Conservation (phyloP, 352 stramenopile genomes). For the Phytophthora tentaculata region DNA sequence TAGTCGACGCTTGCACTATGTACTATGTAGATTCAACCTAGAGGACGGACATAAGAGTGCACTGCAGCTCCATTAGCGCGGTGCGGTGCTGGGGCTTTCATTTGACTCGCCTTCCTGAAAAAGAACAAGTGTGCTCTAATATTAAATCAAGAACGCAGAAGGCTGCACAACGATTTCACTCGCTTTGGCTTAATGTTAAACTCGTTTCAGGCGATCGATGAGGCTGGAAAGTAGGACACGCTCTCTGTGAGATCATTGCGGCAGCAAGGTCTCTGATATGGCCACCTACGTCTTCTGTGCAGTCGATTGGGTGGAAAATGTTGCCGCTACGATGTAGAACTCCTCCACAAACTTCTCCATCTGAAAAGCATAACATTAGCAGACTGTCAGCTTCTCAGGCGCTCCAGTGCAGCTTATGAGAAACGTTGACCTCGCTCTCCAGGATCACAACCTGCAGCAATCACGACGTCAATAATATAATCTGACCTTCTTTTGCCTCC, state of each 20-base stretch:
- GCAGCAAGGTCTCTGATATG: neutral
- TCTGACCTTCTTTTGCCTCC: neutral
- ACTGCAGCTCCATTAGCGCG: constrained; percentile 22
- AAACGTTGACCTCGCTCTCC: constrained; percentile 29
- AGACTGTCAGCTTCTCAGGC: constrained; percentile 3
- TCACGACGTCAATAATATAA: neutral
- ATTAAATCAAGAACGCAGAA: constrained; percentile 30
- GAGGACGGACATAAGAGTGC: constrained; percentile 8
- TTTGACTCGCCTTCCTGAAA: constrained; percentile 13
- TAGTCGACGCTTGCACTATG: constrained; percentile 9
- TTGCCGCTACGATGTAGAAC: constrained; percentile 63
- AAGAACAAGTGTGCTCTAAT: constrained; percentile 26
- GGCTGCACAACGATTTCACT: constrained; percentile 6
- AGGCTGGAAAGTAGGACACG: constrained; percentile 6
- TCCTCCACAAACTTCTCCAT: constrained; percentile 68
- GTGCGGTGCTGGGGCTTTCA: constrained; percentile 1
- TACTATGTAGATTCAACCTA: constrained; percentile 36
- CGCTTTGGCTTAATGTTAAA: neutral
- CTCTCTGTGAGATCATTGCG: neutral
- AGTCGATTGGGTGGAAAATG: constrained; percentile 47
- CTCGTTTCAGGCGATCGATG: constrained; percentile 16
- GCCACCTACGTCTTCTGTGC: constrained; percentile 50
- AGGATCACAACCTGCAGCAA: constrained; percentile 25
- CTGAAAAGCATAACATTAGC: constrained; percentile 22
- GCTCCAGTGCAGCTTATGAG: neutral